phyloP scores from a whole-genome alignment of 2,329 filamentous ascomycete species.

The Stachybotrys elegans region DNA sequence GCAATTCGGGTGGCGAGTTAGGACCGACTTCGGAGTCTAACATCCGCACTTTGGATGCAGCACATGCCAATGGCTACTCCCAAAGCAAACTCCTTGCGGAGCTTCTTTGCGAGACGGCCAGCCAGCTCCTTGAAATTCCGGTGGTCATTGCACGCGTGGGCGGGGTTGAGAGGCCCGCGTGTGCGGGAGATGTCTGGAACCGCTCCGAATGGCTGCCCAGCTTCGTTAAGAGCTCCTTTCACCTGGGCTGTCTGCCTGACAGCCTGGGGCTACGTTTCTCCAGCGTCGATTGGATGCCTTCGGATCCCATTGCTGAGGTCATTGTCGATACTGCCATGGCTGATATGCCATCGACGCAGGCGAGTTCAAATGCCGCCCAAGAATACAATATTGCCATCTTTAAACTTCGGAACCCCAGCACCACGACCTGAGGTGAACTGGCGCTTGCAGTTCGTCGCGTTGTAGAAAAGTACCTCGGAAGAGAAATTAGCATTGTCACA shows the following conservation, averaged over 20 bases:
- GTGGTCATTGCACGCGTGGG: slow-evolving; percentile 5
- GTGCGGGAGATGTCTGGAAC: slow-evolving; percentile 7
- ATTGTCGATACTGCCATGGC: slow-evolving; percentile 1
- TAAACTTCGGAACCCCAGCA: slow-evolving; percentile 5
- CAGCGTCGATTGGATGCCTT: slow-evolving; percentile 9
- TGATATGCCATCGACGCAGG: not conserved
- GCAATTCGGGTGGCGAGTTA: not conserved
- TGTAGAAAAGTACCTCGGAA: not conserved
- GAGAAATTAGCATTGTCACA: not conserved
- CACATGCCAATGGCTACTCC: slow-evolving; percentile 4
- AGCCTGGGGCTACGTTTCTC: slow-evolving; percentile 2
- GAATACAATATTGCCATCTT: slow-evolving; percentile 1
- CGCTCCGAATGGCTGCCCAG: slow-evolving; percentile 7
- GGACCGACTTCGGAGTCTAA: slow-evolving; percentile 3
- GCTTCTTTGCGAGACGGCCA: slow-evolving; percentile 2
- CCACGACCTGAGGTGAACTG: slow-evolving; percentile 5
- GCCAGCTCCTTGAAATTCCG: not conserved
- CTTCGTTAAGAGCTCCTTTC: slow-evolving; percentile 6
- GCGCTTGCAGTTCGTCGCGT: slow-evolving; percentile 1
- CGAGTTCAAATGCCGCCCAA: too few species aligned
- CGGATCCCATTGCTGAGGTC: slow-evolving; percentile 3
- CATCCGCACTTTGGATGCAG: not conserved
- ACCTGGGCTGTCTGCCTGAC: slow-evolving; percentile 5
- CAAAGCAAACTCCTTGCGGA: slow-evolving; percentile 9
- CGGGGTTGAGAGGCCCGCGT: slow-evolving; percentile 2